Evolutionary conservation across 768 basidiomycete genomes (phyloP), one percentile per base, ranked within the genome.

Genomic region (Suillus hirtellus): DNA sequence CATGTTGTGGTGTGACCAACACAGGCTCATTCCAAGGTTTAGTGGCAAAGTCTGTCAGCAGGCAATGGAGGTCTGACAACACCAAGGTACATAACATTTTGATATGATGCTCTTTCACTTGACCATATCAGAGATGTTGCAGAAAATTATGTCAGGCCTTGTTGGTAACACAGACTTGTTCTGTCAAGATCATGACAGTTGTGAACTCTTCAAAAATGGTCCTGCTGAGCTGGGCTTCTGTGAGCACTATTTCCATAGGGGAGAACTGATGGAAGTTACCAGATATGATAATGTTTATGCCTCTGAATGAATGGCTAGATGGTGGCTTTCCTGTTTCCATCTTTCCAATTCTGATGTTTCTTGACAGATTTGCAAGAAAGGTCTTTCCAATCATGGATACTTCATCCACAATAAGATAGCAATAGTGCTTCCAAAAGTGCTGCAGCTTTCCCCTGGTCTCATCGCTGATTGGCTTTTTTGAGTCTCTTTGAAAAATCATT

Each of bases 231-330:
- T 17, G 38, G 21, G n/a, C 24, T 59, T 47, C 50, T 15, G 60
- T 56, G 7, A 68, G 11, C 65, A 37, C n/a, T 62, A 34, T 47
- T 55, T 61, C 24, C 0, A 40, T n/a, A 15, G 46, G 53, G 1
- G 73, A 70, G 59, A 60, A 73, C 37, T 65, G 82, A 62, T 83
- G 81, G 10, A 81, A 73, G 55, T 82, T 80, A 0, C 81, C 81
- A 35, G 69, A 70, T 2, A 82, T 44, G 4, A 82, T 77, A 4
- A 82, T 68, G 63, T 77, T 79, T 64, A 81, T 68, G 0, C 79
- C 76, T 4, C 76, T 77, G 63, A 81, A 82, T 0, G 73, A 66
- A 3, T 49, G 12, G 12, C 14, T 27, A 15, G 24, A n/a, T 15
- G 27, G 24, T 47, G 7, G 14, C 7, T 60, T 19, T 35, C 31